Percentiles rank a stretch among this genome's conserved stretches.
Conservation (phyloP, 83 land plant species). For the Isoetes engelmannii region DNA sequence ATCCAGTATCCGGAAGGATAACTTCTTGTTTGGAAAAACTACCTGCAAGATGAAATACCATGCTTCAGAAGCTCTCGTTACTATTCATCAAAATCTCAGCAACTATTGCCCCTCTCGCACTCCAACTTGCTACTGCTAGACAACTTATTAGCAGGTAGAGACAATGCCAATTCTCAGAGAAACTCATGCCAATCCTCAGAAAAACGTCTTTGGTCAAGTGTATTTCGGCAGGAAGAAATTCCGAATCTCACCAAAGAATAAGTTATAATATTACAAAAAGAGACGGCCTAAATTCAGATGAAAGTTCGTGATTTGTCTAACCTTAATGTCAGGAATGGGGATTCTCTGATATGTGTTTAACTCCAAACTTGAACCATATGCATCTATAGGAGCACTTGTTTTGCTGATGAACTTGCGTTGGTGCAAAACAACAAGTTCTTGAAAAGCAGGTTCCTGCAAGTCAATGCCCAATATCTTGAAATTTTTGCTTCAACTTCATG, state of each 20-base stretch:
- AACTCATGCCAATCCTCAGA: too few species aligned
- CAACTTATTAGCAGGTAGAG: too few species aligned
- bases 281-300: neutral
- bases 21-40: constrained; percentile 86
- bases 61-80: neutral
- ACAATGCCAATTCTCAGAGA: too few species aligned
- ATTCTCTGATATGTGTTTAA: constrained; percentile 72
- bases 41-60: constrained; percentile 42
- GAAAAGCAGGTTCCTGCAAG: constrained; percentile 80
- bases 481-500: neutral
- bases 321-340: constrained; percentile 90
- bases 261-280: too few species aligned
- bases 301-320: constrained; percentile 2
- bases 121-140: neutral
- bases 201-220: too few species aligned
- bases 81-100: neutral
- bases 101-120: neutral
- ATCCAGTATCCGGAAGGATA: constrained; percentile 83
- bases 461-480: neutral
- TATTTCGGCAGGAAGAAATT: too few species aligned
- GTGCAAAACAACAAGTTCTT: constrained; percentile 74
- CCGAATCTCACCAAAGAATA: too few species aligned
- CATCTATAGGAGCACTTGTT: constrained; percentile 18
- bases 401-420: constrained; percentile 21
- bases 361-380: constrained; percentile 34